A percentile compares a stretch with the other conserved stretches of the same genome.
Conservation (phyloP, 192 early-diverging fungal species). For the Kappamyces sp. region DNA sequence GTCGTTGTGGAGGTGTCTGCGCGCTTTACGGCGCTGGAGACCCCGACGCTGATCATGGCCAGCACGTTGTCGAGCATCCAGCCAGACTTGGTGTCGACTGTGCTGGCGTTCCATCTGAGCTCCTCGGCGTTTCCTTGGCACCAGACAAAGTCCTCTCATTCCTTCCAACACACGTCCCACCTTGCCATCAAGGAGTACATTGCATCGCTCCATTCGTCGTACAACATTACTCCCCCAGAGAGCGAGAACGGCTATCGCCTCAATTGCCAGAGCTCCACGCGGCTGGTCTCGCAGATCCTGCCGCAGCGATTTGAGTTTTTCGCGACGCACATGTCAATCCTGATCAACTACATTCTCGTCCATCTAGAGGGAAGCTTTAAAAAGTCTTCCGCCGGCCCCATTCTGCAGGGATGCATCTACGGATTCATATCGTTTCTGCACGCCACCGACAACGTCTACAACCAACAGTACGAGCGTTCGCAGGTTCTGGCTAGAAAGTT, state of each 20-base stretch:
- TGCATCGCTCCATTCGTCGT: conserved; percentile 26
- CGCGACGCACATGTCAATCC: conserved; percentile 28
- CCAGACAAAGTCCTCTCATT: not conserved
- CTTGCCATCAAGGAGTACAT: conserved; percentile 31
- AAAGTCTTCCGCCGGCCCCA: conserved; percentile 18
- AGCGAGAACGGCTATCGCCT: conserved; percentile 24
- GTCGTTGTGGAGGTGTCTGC: conserved; percentile 33
- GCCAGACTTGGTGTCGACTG: conserved; percentile 26
- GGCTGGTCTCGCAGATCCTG: conserved; percentile 31
- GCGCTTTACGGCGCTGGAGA: conserved; percentile 21
- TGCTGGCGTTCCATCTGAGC: conserved; percentile 21
- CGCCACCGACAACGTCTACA: not conserved
- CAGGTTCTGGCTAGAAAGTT: conserved; percentile 23
- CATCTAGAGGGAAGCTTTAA: conserved; percentile 25
- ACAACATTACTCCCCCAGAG: conserved; percentile 27
- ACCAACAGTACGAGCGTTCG: conserved; percentile 10
- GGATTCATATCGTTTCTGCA: conserved; percentile 27
- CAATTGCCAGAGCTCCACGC: conserved; percentile 21
- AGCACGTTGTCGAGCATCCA: conserved; percentile 18
- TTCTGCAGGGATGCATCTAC: conserved; percentile 31
- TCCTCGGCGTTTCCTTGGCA: conserved; percentile 35
- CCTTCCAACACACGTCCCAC: conserved; percentile 3
- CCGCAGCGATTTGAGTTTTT: conserved; percentile 32
- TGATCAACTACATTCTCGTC: conserved; percentile 39
- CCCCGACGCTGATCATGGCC: conserved; percentile 19